Evolutionary conservation across 805 yeast species (phyloP), one percentile per base, ranked within the genome.

Genomic region (Peterozyma xylosa): DNA sequence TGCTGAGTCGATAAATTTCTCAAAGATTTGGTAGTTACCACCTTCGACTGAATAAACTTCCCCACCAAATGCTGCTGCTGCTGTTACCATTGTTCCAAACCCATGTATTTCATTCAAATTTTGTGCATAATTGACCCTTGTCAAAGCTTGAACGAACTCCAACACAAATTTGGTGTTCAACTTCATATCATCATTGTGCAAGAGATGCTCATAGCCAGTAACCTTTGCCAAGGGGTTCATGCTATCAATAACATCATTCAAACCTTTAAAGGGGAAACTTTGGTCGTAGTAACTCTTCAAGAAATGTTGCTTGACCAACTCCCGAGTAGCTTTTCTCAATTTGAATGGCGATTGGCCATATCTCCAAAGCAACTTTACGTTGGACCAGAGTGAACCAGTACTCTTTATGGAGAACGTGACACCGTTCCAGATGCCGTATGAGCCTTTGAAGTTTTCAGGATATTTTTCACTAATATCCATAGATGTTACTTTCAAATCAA

Each of bases 21-120:
- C 65, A 50, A 74, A 73, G 14, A 74, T 64, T 43, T 55, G 57
- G 52, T 59, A 66, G 48, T 73, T 73, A 5, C 79, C 79, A 5
- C 77, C 78, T 3, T 54, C 50, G 3, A 74, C 63, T 3, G 56
- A 49, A 10, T 49, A 43, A 1, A 67, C 65, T 11, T 58, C 63
- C 2, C 56, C 46, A 16, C 46, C 40, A 16, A 43, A 35, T 13
- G 35, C 56, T 0, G 74, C 68, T 2, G 72, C 63, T 21, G 70
- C 30, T 11, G 68, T 56, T 13, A 73, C 72, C 27, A 64, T 40
- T 1, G 69, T 58, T 0, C 68, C 78, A 15, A 73, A 47, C 0
- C 66, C 68, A 43, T 72, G 74, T n/a, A 72, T 62, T n/a, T 65
- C 56, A 38, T 62, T 53, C 7, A 70, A 40, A 43, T 68, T 57